These are phyloP conservation scores for Aspergillus tubingensis DNA, from an alignment of 2,329 filamentous ascomycete species.

Conservation along the genomic window DNA sequence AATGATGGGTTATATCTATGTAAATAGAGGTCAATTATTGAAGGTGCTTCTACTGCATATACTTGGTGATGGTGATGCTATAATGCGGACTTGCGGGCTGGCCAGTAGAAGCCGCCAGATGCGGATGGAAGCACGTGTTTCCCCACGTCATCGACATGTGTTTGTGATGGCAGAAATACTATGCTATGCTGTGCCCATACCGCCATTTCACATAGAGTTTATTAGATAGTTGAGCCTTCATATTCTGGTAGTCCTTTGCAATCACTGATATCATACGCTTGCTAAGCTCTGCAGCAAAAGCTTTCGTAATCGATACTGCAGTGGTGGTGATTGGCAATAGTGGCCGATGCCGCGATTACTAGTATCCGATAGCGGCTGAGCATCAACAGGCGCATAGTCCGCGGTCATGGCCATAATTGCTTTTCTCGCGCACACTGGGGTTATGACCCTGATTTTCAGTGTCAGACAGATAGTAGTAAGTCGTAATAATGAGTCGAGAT, in stretches of 20 bases:
- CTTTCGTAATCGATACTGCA: neutral
- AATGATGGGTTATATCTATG: constrained; percentile 4
- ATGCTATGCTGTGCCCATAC: neutral
- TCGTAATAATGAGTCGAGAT: neutral
- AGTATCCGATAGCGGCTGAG: neutral
- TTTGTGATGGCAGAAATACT: constrained; percentile 2
- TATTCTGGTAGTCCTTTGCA: no score
- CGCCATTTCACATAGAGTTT: no score
- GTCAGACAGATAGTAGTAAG: neutral
- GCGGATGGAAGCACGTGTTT: constrained; percentile 24
- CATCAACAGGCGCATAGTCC: neutral
- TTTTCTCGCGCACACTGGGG: neutral
- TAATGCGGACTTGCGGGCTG: neutral
- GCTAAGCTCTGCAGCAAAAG: neutral
- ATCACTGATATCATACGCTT: neutral
- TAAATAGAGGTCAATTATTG: constrained; percentile 10
- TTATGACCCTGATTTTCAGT: neutral
- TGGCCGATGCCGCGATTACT: neutral
- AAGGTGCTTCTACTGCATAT: neutral
- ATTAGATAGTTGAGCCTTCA: no score
- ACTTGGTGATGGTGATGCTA: neutral
- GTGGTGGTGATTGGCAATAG: neutral
- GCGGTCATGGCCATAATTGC: neutral
- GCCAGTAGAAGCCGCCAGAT: constrained; percentile 15
- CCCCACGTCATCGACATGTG: constrained; percentile 18